These are phyloP conservation scores for Aspergillus funiculosus DNA, from an alignment of 495 filamentous ascomycete species.

Conservation along the genomic window DNA sequence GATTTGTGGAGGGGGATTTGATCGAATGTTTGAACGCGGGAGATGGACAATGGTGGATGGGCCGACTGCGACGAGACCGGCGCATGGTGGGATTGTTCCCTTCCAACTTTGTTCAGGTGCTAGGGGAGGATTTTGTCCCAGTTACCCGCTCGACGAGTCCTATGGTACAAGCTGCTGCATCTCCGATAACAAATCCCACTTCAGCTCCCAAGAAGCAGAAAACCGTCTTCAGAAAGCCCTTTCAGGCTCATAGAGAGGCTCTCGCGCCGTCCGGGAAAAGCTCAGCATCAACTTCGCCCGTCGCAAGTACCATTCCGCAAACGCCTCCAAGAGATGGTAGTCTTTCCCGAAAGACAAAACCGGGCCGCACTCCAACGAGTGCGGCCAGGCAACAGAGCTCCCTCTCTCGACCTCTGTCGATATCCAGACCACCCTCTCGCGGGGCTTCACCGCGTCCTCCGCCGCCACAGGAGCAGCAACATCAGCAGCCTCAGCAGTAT, in stretches of 20 bases:
- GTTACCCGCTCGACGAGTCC: constrained; percentile 73
- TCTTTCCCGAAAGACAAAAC: constrained; percentile 30
- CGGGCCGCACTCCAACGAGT: constrained; percentile 37
- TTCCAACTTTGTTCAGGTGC: constrained; percentile 91
- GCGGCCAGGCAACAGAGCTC: constrained; percentile 35
- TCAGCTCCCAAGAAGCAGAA: constrained; percentile 46
- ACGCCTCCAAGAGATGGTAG: constrained; percentile 42
- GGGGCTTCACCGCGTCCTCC: constrained; percentile 23
- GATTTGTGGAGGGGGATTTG: constrained; percentile 94
- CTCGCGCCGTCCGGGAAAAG: constrained; percentile 39
- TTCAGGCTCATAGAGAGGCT: constrained; percentile 51
- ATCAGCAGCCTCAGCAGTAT: constrained; percentile 1
- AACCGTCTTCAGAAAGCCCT: constrained; percentile 48
- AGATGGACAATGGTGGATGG: constrained; percentile 98
- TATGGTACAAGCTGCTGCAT: constrained; percentile 38
- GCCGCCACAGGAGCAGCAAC: background rate
- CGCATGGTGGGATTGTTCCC: constrained; percentile 88
- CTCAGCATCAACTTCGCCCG: constrained; percentile 26
- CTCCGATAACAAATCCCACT: constrained; percentile 43
- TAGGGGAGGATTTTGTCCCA: constrained; percentile 78
- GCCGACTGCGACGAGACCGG: constrained; percentile 76
- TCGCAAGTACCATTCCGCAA: constrained; percentile 42
- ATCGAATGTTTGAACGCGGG: constrained; percentile 98
- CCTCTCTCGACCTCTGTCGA: constrained; percentile 29
- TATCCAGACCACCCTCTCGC: constrained; percentile 27